Evolutionary conservation across 345 rosid species (phyloP).

Genomic region (Rhizophora mangle): DNA sequence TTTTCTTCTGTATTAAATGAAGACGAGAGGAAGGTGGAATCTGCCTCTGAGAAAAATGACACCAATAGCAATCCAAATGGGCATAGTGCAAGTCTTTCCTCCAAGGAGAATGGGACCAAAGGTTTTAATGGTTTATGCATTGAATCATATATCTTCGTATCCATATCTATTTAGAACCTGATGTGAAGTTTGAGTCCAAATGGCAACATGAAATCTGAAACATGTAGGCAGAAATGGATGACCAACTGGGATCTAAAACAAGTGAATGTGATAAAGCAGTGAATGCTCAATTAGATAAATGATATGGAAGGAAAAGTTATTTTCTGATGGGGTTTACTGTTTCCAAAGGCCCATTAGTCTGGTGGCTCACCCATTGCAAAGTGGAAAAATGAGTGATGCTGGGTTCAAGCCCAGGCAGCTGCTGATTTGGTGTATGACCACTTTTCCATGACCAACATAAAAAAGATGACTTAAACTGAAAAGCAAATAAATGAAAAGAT

Average conservation of each 20-base stretch:
- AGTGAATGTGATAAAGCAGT: background rate
- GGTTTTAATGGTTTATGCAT: slow-evolving; percentile 33
- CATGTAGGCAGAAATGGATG: background rate
- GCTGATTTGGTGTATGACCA: background rate
- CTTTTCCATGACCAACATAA: background rate
- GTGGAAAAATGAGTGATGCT: background rate
- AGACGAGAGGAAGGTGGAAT: slow-evolving; percentile 32
- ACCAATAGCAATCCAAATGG: slow-evolving; percentile 32
- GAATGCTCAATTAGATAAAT: background rate
- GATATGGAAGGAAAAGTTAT: background rate
- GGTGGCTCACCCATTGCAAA: background rate
- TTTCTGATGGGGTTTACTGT: background rate
- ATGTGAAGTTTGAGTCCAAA: slow-evolving; percentile 2
- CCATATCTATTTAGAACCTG: background rate
- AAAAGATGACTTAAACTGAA: background rate
- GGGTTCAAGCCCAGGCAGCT: background rate
- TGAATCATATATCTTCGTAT: slow-evolving; percentile 3
- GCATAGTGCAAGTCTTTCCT: slow-evolving; percentile 18
- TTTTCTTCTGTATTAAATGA: slow-evolving; percentile 24
- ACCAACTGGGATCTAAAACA: background rate
- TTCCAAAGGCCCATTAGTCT: background rate
- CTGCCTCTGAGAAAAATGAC: slow-evolving; percentile 35
- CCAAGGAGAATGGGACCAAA: slow-evolving; percentile 32
- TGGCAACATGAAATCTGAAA: background rate
- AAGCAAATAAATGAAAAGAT: background rate